Evolutionary conservation across 1,139 yeast genomes (phyloP), one percentile per base, ranked within the genome.

Genomic region (Debaryomyces subglobosus): DNA sequence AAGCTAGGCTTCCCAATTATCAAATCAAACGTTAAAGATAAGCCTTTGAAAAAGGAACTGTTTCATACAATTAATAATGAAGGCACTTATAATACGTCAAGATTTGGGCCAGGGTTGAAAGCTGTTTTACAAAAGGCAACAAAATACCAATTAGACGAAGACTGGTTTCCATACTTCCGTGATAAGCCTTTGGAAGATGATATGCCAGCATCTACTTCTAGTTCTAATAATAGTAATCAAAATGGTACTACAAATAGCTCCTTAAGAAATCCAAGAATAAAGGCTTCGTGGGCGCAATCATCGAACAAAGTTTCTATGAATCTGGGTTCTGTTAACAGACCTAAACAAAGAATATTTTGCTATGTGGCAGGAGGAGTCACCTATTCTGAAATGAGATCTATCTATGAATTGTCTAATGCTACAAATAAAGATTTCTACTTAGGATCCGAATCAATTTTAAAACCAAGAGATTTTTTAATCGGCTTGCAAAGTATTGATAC

Each of bases 281-380:
- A 86, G 54, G 94, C 96, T 0, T 82, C 86, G 1, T 89, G 96
- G 96, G 91, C 95, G 1, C 79, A 76, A 50, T 72, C 79, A 12
- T 74, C 84, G 21, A 64, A 67, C 3, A 64, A 71, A 39, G 51
- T 61, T 12, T 52, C 59, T 10, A 54, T 51, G 48, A 47, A 40
- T 47, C 53, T 52, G 44, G 45, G 32, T 46, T n/a, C 54, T 13
- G 30, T 49, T 34, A 37, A 36, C 21, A 72, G 77, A n/a, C 79
- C 82, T 39, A 79, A 82, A 55, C 96, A 89, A 60, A 71, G 94
- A 43, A 77, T 92, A 7, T 82, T 92, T 57, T 83, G 91, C 51
- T 94, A 84, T 62, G 81, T 91, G 35, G 88, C 95, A 1, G 99
- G 99, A 20, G 99, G 99, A 9, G 70, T 89, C 36, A 90, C 98